These are phyloP conservation scores for Lolium perenne DNA, from an alignment of 176 grass and related monocot species.

Conservation along the genomic window DNA sequence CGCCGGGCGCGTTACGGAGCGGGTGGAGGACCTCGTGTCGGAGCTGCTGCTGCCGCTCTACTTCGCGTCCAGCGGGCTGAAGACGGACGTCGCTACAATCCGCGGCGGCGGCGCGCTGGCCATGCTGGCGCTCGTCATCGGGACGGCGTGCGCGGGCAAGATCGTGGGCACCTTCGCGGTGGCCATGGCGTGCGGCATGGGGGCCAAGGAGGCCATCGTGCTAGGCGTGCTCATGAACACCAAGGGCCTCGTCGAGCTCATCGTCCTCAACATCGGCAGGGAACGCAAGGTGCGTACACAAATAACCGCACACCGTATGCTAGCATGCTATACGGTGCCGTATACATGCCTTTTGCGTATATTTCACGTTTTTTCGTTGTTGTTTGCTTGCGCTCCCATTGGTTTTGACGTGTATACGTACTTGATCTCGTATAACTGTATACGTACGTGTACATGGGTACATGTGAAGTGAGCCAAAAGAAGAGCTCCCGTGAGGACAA, in stretches of 20 bases:
- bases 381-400: neutral
- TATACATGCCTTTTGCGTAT: neutral
- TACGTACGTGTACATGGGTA: no score
- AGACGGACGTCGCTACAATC: constrained; percentile 79
- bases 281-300: constrained; percentile 63
- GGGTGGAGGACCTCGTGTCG: constrained; percentile 81
- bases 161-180: constrained; percentile 64
- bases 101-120: constrained; percentile 61
- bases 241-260: constrained; percentile 90
- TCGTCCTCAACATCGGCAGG: constrained; percentile 91
- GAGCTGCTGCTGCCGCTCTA: constrained; percentile 75
- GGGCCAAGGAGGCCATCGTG: constrained; percentile 53
- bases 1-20: constrained; percentile 63
- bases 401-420: no score
- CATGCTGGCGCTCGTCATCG: constrained; percentile 65
- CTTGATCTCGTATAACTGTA: no score
- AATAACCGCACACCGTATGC: neutral
- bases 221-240: constrained; percentile 86
- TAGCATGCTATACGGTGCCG: neutral
- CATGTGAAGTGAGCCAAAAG: constrained; percentile 14
- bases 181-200: constrained; percentile 74
- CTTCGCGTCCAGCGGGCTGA: constrained; percentile 84
- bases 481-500: constrained; percentile 28
- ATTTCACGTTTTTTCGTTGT: neutral
- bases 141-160: constrained; percentile 62